Conservation (phyloP, 139 green algal species). For the Nannochloris sp. region DNA sequence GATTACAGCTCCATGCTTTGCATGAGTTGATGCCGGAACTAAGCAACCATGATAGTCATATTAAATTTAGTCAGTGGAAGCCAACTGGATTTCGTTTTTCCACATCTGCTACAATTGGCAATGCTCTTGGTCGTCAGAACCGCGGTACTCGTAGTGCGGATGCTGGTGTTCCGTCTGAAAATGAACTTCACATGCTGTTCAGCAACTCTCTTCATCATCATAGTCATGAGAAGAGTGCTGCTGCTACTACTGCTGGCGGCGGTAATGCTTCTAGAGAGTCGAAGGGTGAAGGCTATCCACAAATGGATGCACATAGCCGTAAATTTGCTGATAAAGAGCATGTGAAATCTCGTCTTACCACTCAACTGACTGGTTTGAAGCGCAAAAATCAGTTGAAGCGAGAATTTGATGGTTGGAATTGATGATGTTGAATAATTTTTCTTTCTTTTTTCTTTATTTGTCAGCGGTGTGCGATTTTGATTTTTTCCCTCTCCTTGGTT, state of each 20-base stretch:
- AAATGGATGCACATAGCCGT: neutral
- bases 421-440: neutral
- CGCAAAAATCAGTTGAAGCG: constrained; percentile 4
- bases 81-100: no score
- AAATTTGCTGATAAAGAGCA: constrained; percentile 10
- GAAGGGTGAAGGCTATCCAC: neutral
- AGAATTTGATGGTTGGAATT: neutral
- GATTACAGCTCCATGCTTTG: no score
- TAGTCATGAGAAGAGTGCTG: neutral
- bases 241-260: neutral
- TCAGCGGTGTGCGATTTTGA: no score
- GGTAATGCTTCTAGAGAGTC: neutral
- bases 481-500: no score
- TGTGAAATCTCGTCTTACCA: constrained; percentile 4
- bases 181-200: no score
- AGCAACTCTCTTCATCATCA: neutral
- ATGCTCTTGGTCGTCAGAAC: no score
- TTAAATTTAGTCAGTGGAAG: no score
- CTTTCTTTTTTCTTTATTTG: constrained; percentile 1
- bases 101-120: no score
- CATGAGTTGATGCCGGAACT: no score
- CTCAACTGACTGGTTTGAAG: constrained; percentile 14
- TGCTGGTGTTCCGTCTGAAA: neutral
- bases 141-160: no score
- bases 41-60: no score